phyloP scores from a whole-genome alignment of 495 filamentous ascomycete genomes.

The Hypoxylon crocopeplum region DNA sequence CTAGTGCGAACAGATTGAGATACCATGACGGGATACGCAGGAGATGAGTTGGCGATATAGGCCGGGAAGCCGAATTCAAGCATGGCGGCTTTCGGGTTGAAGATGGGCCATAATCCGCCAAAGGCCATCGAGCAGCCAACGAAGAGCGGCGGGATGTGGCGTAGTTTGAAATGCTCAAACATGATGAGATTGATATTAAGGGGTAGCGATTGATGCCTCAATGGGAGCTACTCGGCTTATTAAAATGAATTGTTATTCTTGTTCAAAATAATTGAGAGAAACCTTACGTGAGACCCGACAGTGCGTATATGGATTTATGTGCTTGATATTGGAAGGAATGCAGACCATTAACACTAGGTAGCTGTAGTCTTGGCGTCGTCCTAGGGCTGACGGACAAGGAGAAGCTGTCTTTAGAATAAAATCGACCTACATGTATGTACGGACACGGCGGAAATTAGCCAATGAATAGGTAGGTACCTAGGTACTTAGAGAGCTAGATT shows the following conservation, averaged over 20 bases:
- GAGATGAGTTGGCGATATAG: constrained; percentile 35
- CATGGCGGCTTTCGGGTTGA: constrained; percentile 19
- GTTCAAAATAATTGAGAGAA: background rate
- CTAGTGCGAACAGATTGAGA: constrained; percentile 39
- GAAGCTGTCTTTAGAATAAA: too few species aligned
- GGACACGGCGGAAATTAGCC: too few species aligned
- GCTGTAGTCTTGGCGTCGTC: too few species aligned
- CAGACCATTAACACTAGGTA: too few species aligned
- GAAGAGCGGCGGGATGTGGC: constrained; percentile 8
- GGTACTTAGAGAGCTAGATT: too few species aligned
- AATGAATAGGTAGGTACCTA: too few species aligned
- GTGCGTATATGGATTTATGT: too few species aligned
- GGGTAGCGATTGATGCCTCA: background rate
- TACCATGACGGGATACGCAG: constrained; percentile 39
- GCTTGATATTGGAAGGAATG: too few species aligned
- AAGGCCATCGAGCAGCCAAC: background rate
- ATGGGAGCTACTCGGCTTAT: too few species aligned
- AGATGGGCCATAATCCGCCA: background rate
- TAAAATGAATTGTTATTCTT: background rate
- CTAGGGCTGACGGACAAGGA: too few species aligned
- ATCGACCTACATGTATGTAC: too few species aligned
- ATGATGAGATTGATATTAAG: background rate
- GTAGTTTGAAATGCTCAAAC: background rate
- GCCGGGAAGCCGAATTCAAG: constrained; percentile 44
- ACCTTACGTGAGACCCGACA: too few species aligned